Evolutionary conservation across 495 filamentous ascomycete genomes (phyloP), one percentile per base, ranked within the genome.

Genomic region (Chaetomium cochliodes): DNA sequence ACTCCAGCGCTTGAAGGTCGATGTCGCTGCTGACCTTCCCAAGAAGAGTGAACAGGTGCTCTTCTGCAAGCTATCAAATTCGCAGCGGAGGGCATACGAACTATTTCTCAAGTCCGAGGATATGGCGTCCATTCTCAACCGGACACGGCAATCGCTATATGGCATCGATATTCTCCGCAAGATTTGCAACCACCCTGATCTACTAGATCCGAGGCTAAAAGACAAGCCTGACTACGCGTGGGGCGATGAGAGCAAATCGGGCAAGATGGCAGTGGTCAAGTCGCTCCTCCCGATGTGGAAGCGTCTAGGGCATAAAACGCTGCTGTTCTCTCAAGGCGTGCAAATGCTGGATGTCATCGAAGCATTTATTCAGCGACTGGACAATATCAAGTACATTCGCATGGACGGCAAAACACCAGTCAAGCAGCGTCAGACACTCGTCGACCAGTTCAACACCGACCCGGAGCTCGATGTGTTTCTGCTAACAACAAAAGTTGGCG

Each of bases 301-400:
- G 72, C 81, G 86, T 22, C 83, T 88, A 11, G 92, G 92, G 2
- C 92, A 98, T 69, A 97, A 97, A 76, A 93, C 91, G 0, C 76
- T 98, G 18, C 78, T 98, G 0, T 98, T 98, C 71, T 87, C 88
- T 30, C 94, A 98, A 73, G 90, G 92, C 60, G 84, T 88, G 3
- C 92, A 96, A 69, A 96, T 96, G 90, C 84, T 98, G 9, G 88
- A 97, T 69, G 94, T 98, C 47, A 81, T 98, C 15, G 89, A 98
- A 70, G 86, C 86, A 23, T 93, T 92, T 70, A 76, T 98, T 8
- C 78, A 78, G 47, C 76, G 79, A 3, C 74, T 93, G 12, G 80
- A 81, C 22, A 86, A 86, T 22, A 87, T 94, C 73, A 88, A 86
- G 22, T 96, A 90, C 72, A 79, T 90, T 33, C 88, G 94, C 44